Evolutionary conservation across 208 protist genomes (phyloP).

Genomic region (Herpetomonas tarakana): DNA sequence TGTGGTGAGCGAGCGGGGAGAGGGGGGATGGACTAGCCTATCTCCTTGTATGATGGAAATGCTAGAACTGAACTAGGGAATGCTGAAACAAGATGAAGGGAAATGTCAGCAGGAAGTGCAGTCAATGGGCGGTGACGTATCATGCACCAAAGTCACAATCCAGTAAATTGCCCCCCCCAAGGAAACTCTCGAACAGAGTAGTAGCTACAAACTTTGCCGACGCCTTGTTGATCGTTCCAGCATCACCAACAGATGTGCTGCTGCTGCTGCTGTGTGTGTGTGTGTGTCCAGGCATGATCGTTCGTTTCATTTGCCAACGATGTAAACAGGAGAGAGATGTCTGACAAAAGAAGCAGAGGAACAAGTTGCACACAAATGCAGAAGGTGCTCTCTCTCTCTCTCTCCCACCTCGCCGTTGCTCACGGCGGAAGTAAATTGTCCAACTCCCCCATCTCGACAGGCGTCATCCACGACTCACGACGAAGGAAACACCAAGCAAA

Average conservation of each 20-base stretch:
- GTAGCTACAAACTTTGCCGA: no score
- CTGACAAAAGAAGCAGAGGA: no score
- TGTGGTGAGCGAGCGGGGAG: background rate
- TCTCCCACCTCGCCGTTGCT: slow-evolving; percentile 4
- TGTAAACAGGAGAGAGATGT: no score
- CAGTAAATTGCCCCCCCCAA: no score
- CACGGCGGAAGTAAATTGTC: slow-evolving; percentile 71
- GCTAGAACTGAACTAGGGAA: no score
- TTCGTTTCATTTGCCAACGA: no score
- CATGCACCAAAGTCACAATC: background rate
- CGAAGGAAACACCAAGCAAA: slow-evolving; percentile 87
- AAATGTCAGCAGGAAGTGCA: background rate
- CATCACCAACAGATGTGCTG: no score
- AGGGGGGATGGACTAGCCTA: background rate
- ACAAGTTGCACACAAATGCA: no score
- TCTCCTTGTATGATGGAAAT: background rate
- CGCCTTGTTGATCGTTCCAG: no score
- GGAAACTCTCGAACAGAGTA: no score
- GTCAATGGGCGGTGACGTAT: background rate
- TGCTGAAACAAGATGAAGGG: background rate
- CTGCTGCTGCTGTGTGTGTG: no score
- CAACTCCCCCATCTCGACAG: slow-evolving; percentile 76
- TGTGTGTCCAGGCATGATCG: no score
- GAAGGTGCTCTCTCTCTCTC: slow-evolving; percentile 1
- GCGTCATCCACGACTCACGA: slow-evolving; percentile 71